Evolutionary conservation across 345 rosid genomes (phyloP).

Genomic region (Aquilaria sinensis): DNA sequence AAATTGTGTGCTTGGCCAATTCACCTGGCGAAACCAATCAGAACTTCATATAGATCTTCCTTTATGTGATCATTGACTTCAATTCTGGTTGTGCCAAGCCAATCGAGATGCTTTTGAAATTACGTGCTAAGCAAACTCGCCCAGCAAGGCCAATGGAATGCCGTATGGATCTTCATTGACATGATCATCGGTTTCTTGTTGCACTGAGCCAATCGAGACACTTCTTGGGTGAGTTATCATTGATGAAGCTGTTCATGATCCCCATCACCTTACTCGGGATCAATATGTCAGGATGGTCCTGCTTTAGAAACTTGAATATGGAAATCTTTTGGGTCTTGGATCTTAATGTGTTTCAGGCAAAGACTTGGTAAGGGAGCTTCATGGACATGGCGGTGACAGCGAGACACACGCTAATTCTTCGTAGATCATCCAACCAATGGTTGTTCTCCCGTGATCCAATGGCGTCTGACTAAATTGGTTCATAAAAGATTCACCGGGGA

Average conservation of each 20-base stretch:
- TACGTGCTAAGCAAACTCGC: too few species aligned
- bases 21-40: constrained; percentile 61
- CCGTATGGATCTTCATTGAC: too few species aligned
- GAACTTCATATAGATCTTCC: constrained; percentile 67
- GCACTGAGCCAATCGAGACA: constrained; percentile 55
- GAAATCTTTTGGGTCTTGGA: constrained; percentile 65
- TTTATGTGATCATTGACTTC: constrained; percentile 59
- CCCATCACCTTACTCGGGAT: constrained; percentile 70
- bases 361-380: too few species aligned
- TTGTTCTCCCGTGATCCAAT: too few species aligned
- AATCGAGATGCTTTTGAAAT: too few species aligned
- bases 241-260: constrained; percentile 70
- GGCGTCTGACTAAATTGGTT: too few species aligned
- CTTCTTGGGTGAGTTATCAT: constrained; percentile 57
- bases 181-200: constrained; percentile 28
- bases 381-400: too few species aligned
- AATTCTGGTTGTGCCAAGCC: too few species aligned
- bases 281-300: constrained; percentile 53
- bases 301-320: constrained; percentile 59
- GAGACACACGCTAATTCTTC: too few species aligned
- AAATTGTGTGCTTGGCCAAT: constrained; percentile 61
- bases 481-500: too few species aligned
- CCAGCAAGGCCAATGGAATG: too few species aligned
- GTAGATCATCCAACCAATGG: too few species aligned
- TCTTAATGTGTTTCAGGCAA: constrained; percentile 9